Conservation (phyloP, 2,329 filamentous ascomycete species). For the Chaetomium sp. region DNA sequence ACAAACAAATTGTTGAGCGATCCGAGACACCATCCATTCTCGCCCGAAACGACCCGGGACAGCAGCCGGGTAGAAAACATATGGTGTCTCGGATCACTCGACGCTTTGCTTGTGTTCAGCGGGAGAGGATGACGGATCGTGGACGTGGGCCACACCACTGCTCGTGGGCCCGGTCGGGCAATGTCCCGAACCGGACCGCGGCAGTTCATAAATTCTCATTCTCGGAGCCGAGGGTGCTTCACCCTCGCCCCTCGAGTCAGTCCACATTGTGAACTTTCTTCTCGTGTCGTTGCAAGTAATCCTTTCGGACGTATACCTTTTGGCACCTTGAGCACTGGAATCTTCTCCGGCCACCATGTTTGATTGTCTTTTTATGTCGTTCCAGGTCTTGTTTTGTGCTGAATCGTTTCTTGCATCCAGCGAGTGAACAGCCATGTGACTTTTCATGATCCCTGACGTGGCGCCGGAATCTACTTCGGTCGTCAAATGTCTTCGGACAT, state of each 20-base stretch:
- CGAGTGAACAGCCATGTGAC: neutral
- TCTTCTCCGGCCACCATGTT: neutral
- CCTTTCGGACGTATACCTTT: neutral
- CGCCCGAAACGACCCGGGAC: too few species aligned
- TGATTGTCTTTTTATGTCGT: neutral
- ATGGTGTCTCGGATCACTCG: neutral
- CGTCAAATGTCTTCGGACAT: neutral
- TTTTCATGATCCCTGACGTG: neutral
- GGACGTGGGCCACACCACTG: neutral
- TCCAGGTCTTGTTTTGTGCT: neutral
- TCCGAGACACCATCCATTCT: neutral
- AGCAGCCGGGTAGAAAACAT: neutral
- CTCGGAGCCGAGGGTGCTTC: neutral
- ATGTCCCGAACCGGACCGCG: neutral
- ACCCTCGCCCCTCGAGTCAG: neutral
- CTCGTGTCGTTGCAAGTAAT: neutral
- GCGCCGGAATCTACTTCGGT: neutral
- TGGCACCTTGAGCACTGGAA: neutral
- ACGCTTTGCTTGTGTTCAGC: neutral
- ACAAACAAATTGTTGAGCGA: neutral
- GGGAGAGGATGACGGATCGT: neutral
- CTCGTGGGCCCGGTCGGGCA: neutral
- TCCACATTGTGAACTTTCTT: neutral
- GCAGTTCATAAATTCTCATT: neutral
- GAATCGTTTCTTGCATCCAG: neutral